Evolutionary conservation across 2,329 filamentous ascomycete genomes (phyloP).

Genomic region (Amesomyces nigricolor): DNA sequence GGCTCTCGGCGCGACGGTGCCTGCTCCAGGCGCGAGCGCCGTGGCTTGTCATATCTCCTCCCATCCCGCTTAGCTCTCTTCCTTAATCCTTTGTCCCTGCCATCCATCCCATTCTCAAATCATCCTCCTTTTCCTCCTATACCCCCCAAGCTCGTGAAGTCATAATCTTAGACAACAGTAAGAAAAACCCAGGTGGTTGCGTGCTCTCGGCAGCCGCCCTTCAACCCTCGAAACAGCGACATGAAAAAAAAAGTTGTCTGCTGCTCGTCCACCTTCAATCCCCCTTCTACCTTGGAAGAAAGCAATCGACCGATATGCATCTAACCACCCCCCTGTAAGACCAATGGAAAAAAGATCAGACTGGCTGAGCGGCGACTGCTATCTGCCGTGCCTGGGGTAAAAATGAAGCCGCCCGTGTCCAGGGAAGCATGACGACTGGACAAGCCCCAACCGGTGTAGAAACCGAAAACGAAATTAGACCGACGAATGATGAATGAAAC

Average conservation of each 20-base stretch:
- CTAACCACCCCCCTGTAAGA: conserved; percentile 13
- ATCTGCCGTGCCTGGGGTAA: neutral
- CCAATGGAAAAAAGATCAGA: conserved; percentile 16
- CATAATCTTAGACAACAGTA: conserved; percentile 18
- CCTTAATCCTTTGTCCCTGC: conserved; percentile 3
- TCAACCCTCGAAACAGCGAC: conserved; percentile 5
- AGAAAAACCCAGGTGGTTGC: conserved; percentile 10
- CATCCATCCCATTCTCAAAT: conserved; percentile 18
- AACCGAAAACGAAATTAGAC: conserved; percentile 12
- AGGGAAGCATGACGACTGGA: neutral
- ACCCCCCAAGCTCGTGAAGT: conserved; percentile 24
- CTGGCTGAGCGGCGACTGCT: neutral
- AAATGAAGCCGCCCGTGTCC: neutral
- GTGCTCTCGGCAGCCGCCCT: conserved; percentile 1
- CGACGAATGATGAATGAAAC: conserved; percentile 21
- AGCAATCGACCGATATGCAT: neutral
- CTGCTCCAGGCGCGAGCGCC: neutral
- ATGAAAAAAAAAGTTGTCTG: conserved; percentile 7
- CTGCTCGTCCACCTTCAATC: neutral
- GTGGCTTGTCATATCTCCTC: neutral
- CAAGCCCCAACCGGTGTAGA: neutral
- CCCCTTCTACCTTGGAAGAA: conserved; percentile 4
- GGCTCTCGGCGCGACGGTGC: neutral
- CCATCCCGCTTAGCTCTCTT: neutral
- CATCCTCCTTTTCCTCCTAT: conserved; percentile 9